Evolutionary conservation across 1,284 basidiomycete species (phyloP).

Genomic region (Ustilago xerochloae): DNA sequence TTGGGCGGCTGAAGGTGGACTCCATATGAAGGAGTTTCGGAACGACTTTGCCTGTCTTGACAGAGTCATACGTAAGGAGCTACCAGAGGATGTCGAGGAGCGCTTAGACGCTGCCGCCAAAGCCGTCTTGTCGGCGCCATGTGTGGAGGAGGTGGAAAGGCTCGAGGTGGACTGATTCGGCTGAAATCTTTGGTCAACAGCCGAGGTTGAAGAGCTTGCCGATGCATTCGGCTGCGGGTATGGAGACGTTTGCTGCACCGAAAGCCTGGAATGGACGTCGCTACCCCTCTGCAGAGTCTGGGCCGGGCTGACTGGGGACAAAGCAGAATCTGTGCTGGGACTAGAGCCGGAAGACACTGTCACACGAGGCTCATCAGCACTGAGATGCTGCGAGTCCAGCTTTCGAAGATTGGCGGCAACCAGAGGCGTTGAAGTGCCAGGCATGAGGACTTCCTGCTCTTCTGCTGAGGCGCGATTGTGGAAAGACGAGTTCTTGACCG

Average conservation of each 20-base stretch:
- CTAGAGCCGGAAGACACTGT: background rate
- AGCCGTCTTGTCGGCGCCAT: constrained; percentile 14
- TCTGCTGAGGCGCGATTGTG: background rate
- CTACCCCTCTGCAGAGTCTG: constrained; percentile 12
- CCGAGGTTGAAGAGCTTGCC: constrained; percentile 24
- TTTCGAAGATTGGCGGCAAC: constrained; percentile 35
- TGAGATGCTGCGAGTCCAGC: constrained; percentile 23
- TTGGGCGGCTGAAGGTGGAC: background rate
- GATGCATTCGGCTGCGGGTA: constrained; percentile 10
- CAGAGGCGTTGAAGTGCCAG: constrained; percentile 4
- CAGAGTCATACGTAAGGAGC: constrained; percentile 37
- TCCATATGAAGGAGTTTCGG: constrained; percentile 39
- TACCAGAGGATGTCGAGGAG: constrained; percentile 28
- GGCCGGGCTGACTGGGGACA: constrained; percentile 6
- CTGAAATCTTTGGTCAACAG: constrained; percentile 11
- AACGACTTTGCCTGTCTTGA: constrained; percentile 37
- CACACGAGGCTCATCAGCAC: background rate
- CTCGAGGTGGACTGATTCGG: constrained; percentile 31
- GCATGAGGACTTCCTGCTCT: background rate
- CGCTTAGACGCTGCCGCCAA: constrained; percentile 20
- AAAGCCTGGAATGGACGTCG: constrained; percentile 4
- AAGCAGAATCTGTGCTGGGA: constrained; percentile 4
- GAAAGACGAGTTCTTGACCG: background rate
- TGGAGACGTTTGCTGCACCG: background rate
- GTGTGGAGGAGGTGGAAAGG: constrained; percentile 16